Percentiles rank a stretch among this genome's conserved stretches.
These are phyloP conservation scores for Anacardium occidentale DNA, from an alignment of 345 rosid genomes.

Conservation along the genomic window DNA sequence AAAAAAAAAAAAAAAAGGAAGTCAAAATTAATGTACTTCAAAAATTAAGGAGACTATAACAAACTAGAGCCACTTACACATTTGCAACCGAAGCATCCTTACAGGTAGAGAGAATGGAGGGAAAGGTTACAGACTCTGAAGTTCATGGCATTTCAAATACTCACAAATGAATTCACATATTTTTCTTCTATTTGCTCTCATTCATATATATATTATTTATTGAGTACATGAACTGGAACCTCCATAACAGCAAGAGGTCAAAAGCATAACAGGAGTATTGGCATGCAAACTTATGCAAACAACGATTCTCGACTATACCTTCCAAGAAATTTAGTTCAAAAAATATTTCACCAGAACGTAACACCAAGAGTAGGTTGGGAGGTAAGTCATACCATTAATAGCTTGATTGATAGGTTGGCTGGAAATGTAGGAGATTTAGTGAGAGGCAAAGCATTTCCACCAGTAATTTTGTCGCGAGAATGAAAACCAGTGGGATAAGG, in stretches of 20 bases:
- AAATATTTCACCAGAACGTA: not conserved
- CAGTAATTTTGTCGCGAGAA: no score
- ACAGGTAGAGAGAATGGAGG: no score
- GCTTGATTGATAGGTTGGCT: not conserved
- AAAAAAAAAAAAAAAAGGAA: no score
- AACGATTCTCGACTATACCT: not conserved
- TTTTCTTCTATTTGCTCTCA: not conserved
- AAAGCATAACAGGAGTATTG: not conserved
- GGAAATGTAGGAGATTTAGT: not conserved
- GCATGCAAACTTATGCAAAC: no score
- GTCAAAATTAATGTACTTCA: no score
- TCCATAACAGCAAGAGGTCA: not conserved
- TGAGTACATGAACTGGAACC: not conserved
- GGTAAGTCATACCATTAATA: not conserved
- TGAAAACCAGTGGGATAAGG: not conserved
- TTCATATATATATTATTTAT: no score
- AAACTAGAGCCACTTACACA: no score
- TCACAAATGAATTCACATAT: no score
- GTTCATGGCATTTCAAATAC: no score
- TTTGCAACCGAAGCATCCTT: no score
- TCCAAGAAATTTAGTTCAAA: not conserved
- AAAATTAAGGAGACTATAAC: no score
- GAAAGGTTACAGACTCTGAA: no score
- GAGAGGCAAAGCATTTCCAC: not conserved
- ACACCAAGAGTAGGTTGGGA: not conserved